These are phyloP conservation scores for Macrotyloma uniflorum DNA, from an alignment of 306 rosid species.

Conservation along the genomic window DNA sequence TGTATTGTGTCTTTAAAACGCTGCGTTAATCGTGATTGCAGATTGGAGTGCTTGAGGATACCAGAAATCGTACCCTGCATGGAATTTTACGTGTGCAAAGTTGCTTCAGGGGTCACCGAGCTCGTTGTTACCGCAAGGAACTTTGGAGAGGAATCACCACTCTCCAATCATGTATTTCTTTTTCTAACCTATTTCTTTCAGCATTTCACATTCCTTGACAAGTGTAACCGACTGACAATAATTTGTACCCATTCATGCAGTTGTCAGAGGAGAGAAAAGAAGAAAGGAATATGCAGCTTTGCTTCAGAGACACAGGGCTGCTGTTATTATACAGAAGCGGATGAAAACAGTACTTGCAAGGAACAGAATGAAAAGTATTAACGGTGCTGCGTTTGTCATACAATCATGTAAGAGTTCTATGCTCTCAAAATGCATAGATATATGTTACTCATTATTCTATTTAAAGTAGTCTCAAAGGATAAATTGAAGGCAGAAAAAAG, in stretches of 20 bases:
- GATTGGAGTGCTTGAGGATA: slow-evolving; percentile 98
- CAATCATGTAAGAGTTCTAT: slow-evolving; percentile 66
- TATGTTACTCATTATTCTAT: neutral
- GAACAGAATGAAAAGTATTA: slow-evolving; percentile 52
- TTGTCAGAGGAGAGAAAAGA: slow-evolving; percentile 73
- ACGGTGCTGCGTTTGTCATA: slow-evolving; percentile 68
- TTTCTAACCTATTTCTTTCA: slow-evolving; percentile 25
- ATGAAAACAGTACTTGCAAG: slow-evolving; percentile 57
- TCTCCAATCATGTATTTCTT: slow-evolving; percentile 85
- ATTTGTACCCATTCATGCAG: slow-evolving; percentile 53
- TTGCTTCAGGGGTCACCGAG: slow-evolving; percentile 95
- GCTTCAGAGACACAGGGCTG: slow-evolving; percentile 76
- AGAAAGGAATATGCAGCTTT: slow-evolving; percentile 68
- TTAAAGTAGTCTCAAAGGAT: slow-evolving; percentile 10
- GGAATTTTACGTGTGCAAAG: slow-evolving; percentile 93
- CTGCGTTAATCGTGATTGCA: slow-evolving; percentile 42
- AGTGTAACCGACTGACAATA: slow-evolving; percentile 10
- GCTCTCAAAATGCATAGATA: slow-evolving; percentile 16
- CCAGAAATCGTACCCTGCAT: slow-evolving; percentile 92
- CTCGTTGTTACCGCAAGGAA: slow-evolving; percentile 68
- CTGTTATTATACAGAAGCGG: slow-evolving; percentile 69
- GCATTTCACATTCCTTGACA: slow-evolving; percentile 40
- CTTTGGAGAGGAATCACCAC: slow-evolving; percentile 68
- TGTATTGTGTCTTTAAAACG: slow-evolving; percentile 14
- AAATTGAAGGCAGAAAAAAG: neutral